These are phyloP conservation scores for Chara braunii DNA, from an alignment of 139 green algal genomes.

Conservation along the genomic window DNA sequence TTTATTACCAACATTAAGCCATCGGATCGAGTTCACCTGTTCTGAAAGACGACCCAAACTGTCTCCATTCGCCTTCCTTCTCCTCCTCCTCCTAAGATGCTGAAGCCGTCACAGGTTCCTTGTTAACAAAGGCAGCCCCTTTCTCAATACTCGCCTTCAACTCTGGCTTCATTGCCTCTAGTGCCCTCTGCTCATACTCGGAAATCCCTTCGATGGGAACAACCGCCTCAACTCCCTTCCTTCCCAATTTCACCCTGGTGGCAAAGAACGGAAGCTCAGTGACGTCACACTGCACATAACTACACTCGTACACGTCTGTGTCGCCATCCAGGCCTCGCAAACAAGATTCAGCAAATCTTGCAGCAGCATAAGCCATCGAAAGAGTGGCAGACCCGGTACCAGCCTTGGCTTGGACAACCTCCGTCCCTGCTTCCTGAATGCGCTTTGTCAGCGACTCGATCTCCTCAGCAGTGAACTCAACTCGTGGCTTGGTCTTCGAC, in stretches of 20 bases:
- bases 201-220: conserved; percentile 69
- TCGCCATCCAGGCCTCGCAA: conserved; percentile 90
- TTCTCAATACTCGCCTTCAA: conserved; percentile 48
- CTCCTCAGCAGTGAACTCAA: conserved; percentile 72
- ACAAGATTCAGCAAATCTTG: conserved; percentile 85
- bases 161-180: conserved; percentile 54
- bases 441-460: conserved; percentile 64
- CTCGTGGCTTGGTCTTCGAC: conserved; percentile 62
- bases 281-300: conserved; percentile 71
- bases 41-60: no score
- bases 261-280: conserved; percentile 85
- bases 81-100: no score
- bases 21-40: no score
- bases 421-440: conserved; percentile 96
- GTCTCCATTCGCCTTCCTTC: no score
- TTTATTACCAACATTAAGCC: no score
- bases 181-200: conserved; percentile 79
- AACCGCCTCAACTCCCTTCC: conserved; percentile 56
- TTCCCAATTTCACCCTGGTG: conserved; percentile 64
- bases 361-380: conserved; percentile 96
- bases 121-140: conserved; percentile 36
- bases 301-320: conserved; percentile 73
- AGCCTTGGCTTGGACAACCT: conserved; percentile 86
- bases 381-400: conserved; percentile 87
- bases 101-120: conserved; percentile 1